Base-by-base conservation (phyloP, 805 yeast species). In the Ogataea ramenticola region DNA sequence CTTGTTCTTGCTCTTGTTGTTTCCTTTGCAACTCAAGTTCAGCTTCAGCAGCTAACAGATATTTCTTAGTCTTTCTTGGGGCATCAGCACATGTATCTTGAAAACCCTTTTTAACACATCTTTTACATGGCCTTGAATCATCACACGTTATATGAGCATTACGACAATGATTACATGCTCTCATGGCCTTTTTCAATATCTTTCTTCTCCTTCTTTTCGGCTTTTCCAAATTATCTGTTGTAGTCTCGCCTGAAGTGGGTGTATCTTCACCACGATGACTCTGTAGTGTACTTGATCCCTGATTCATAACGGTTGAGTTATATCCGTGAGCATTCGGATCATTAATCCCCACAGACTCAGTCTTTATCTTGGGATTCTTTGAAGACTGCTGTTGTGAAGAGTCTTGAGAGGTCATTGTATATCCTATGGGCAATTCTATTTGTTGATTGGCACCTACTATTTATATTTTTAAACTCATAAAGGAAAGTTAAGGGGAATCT, bases 101-200 rank as follows among this genome's bases (percentile, higher is more conserved):
- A 15, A 88, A 64, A 0, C 90, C 91, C 55, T 88, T 71, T 26
- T 70, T 70, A 3, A 83, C 60, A 61, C 99, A 91, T 41, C 96
- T 63, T 43, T 74, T 72, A 56, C 99, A 91, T 0, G 76, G 58
- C 67, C 74, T 45, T 4, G 53, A 39, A 17, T 80, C 77, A 53
- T 90, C 96, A 62, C 99, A 91, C 0, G 97, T 86, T 71, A 90
- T 78, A 61, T 91, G 99, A 2, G 95, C 86, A 54, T 80, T 77
- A 47, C 90, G 89, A 58, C 99, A 91, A 64, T 90, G 93, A 35
- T 78, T 77, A 54, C 99, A 91, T 5, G 99, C 98, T 45, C 95
- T 71, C 8, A 81, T 71, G 0, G 93, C 90, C 58, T 90, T 90
- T 55, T 75, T 74, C 36, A 80, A 71, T 26, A 67, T 62, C 32